Percentiles rank a stretch among this genome's conserved stretches.
Conservation (phyloP, 2,329 filamentous ascomycete genomes). For the Calonectria ilicicola region DNA sequence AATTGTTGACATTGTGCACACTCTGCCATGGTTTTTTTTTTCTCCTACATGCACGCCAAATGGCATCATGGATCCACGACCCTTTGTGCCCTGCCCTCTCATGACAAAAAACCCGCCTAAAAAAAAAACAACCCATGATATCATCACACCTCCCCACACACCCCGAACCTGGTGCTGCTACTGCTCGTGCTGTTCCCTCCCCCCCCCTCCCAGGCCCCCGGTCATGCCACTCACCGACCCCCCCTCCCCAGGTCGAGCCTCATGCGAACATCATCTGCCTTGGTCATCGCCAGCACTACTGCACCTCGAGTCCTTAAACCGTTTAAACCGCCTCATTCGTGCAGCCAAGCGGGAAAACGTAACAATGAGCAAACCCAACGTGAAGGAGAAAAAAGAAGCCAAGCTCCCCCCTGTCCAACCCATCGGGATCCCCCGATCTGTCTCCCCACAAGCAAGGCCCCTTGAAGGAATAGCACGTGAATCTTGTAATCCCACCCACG, state of each 20-base stretch:
- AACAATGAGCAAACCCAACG: background rate
- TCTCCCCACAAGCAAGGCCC: constrained; percentile 6
- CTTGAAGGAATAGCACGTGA: constrained; percentile 6
- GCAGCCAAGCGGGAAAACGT: background rate
- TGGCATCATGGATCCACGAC: background rate
- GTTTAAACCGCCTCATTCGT: constrained; percentile 2
- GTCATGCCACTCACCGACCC: constrained; percentile 36
- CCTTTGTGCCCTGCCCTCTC: background rate
- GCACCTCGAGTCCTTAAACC: constrained; percentile 9
- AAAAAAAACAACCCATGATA: constrained; percentile 39
- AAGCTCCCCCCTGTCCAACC: background rate
- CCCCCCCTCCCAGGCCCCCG: constrained; percentile 20
- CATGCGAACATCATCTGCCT: constrained; percentile 37
- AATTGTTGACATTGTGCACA: background rate
- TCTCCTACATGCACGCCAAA: background rate
- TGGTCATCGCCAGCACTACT: constrained; percentile 20
- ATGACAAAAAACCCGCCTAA: constrained; percentile 21
- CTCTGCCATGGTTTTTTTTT: background rate
- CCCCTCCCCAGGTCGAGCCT: constrained; percentile 2
- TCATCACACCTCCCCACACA: constrained; percentile 39
- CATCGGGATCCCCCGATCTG: constrained; percentile 36
- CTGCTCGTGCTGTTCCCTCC: too few species aligned
- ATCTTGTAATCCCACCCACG: background rate
- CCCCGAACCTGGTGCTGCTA: too few species aligned
- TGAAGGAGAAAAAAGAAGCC: background rate